These are phyloP conservation scores for Naganishia sp. DNA, from an alignment of 1,284 basidiomycete genomes.

Conservation along the genomic window DNA sequence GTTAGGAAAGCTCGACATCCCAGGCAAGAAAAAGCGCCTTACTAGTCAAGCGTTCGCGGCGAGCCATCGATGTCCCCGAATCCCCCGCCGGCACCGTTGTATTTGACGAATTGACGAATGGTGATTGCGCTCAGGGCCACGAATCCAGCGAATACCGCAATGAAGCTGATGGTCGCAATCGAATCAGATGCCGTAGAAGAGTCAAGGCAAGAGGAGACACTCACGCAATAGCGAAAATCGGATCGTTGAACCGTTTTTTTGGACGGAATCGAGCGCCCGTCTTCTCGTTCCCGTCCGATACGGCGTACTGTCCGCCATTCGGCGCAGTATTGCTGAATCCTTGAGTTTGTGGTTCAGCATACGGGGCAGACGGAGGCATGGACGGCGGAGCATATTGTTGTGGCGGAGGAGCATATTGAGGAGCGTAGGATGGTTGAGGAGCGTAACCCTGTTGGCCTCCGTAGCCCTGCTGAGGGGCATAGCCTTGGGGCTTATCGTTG, in stretches of 20 bases:
- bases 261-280: constrained; percentile 66
- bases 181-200: background rate
- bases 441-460: constrained; percentile 29
- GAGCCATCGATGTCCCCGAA: constrained; percentile 43
- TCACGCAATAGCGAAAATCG: constrained; percentile 64
- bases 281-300: constrained; percentile 37
- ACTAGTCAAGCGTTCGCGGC: constrained; percentile 41
- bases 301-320: constrained; percentile 6
- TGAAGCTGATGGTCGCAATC: constrained; percentile 53
- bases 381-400: constrained; percentile 34
- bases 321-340: constrained; percentile 1
- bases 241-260: constrained; percentile 70
- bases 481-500: constrained; percentile 18
- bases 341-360: constrained; percentile 24
- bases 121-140: constrained; percentile 67
- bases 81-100: constrained; percentile 60
- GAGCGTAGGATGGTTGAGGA: constrained; percentile 28
- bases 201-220: background rate
- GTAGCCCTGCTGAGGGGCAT: constrained; percentile 26
- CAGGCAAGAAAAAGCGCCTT: constrained; percentile 28
- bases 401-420: constrained; percentile 23
- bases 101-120: constrained; percentile 64
- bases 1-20: background rate
- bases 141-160: constrained; percentile 69
- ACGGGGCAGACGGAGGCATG: constrained; percentile 31